phyloP scores from a whole-genome alignment of 106 monocot species.

The Narthecium ossifragum region DNA sequence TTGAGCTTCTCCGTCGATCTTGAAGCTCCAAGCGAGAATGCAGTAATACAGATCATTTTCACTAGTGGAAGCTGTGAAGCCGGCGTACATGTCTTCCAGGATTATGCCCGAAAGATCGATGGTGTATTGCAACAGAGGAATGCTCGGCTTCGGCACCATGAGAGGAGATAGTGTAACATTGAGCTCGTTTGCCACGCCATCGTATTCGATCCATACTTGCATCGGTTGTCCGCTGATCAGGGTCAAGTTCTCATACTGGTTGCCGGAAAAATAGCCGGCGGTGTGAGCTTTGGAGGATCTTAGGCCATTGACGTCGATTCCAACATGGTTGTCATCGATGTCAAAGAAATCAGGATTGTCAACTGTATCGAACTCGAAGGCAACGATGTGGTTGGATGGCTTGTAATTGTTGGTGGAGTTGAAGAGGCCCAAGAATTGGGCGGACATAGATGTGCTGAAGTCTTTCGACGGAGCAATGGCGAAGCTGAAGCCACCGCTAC shows the following conservation, averaged over 20 bases:
- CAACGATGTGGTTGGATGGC: constrained; percentile 4
- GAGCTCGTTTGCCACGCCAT: background rate
- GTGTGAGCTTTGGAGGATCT: background rate
- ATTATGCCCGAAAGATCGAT: constrained; percentile 2
- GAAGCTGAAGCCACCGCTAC: background rate
- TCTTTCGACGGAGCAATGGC: constrained; percentile 1
- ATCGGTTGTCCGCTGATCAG: too few species aligned
- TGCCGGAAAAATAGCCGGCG: background rate
- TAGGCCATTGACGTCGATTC: background rate
- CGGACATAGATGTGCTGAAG: background rate
- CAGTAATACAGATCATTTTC: background rate
- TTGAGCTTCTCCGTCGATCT: constrained; percentile 1
- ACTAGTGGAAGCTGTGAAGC: constrained; percentile 2
- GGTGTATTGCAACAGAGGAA: background rate
- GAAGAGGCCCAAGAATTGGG: constrained; percentile 1
- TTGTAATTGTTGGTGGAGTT: constrained; percentile 3
- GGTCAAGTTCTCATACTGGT: background rate
- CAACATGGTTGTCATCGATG: constrained; percentile 1
- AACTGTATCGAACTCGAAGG: constrained; percentile 1
- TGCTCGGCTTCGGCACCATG: background rate
- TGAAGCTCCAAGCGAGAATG: constrained; percentile 17
- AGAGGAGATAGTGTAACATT: constrained; percentile 12
- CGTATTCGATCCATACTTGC: constrained; percentile 7
- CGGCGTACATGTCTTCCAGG: too few species aligned
- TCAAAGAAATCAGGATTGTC: background rate